Base-by-base conservation (phyloP, 2,329 filamentous ascomycete species). In the Trichoderma oligosporum region DNA sequence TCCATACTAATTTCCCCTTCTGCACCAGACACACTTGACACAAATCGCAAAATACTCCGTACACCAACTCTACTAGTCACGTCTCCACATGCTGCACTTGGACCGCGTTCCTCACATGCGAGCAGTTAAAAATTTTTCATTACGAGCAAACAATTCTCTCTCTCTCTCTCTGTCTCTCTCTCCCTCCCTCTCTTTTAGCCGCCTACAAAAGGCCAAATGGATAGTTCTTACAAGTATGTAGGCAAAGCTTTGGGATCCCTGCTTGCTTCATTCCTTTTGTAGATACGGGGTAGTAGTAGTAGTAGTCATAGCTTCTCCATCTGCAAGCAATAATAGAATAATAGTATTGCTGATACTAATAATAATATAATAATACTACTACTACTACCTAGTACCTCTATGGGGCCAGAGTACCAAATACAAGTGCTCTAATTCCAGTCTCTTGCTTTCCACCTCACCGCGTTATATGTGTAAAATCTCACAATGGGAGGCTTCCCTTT, bases 61-160 rank as follows among this genome's bases (percentile, higher is more conserved):
- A 20, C 6, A 20, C n/a, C 52, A 36, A 24, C 47, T 53, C 29
- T 29, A 18, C 53, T 47, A 38, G 53, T 57, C 57, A 59, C 57
- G 57, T 59, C 57, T 59, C 57, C 57, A 59, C 57, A 20, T 22
- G 18, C 51, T 25, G 27, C 35, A 24, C 44, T 36, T 48, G 53
- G 39, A 57, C 53, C 57, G 57, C 57, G 57, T 59, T 55, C 33
- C 38, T 46, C 18, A 20, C 56, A 54, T 47, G 47, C 56, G 41
- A 58, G 35, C 56, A 25, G 42, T 39, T 47, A 25, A 35, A 39
- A 22, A 4, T 38, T 45, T 57, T 51, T 55, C 52, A 29, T 46
- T 31, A 27, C 20, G 20, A 25, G 27, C n/a, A n/a, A n/a, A n/a
- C n/a, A n/a, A n/a, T n/a, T n/a, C 20, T 53, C 5, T 42, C 42